Evolutionary conservation across 805 yeast species (phyloP), one percentile per base, ranked within the genome.

Genomic region (Zygosaccharomyces siamensis): DNA sequence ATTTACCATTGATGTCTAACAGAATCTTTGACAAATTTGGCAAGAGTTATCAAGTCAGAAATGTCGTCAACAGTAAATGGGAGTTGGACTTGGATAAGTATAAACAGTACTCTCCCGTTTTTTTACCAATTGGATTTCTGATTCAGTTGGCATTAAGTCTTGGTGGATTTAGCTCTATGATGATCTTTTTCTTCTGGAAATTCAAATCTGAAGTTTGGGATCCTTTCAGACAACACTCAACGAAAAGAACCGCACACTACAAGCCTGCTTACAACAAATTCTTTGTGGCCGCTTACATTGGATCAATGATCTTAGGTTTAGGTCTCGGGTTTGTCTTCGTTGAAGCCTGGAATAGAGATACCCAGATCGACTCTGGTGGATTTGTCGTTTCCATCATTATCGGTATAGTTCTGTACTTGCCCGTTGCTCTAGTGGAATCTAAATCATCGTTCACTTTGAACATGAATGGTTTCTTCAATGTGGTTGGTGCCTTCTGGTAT

Each of bases 401-500:
- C 52, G 78, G 80, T 45, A 62, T 77, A 32, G 64, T 78, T 5
- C 76, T 82, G 59, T 67, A 83, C 43, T 66, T 83, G 40, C 89
- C 89, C 4, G 69, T 81, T 20, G 80, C 83, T 1, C 67, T 83
- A n/a, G 73, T 84, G 45, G 77, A 76, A 14, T 83, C 87, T 3
- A 76, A 79, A 30, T 81, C 89, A 0, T 83, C 84, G 66, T 74
- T 70, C 39, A 59, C 74, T 1, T 75, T 82, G 49, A 83, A 83
- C 12, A 68, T 83, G 54, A 79, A 79, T 55, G 86, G 82, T 2
- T 62, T 84, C 46, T 76, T 83, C 3, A 88, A 83, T 60, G 68
- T 84, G 52, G 73, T 84, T 39, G 77, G 79, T 27, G 89, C 88
- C 1, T 83, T 80, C 62, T 73, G 83, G 51, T 70, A 78, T 10